These are phyloP conservation scores for Aspergillus fischeri DNA, from an alignment of 2,329 filamentous ascomycete genomes.

Conservation along the genomic window DNA sequence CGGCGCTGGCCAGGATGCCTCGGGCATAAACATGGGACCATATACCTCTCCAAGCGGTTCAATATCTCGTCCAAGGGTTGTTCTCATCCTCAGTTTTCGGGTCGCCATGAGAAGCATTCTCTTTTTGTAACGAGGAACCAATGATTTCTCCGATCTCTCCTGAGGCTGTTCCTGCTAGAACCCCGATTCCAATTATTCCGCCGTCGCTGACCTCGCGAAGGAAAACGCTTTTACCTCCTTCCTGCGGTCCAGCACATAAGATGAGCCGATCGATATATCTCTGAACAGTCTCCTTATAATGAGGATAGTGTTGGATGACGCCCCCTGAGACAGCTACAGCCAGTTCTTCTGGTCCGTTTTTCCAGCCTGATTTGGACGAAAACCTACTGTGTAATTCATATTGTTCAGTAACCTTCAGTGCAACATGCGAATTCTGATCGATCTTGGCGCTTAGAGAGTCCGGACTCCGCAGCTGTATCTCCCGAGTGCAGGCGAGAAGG, in stretches of 20 bases:
- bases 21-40: neutral
- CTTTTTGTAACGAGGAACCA: conserved; percentile 11
- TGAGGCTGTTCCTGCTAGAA: conserved; percentile 44
- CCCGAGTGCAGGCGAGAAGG: conserved; percentile 61
- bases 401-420: neutral
- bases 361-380: conserved; percentile 22
- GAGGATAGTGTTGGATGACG: conserved; percentile 70
- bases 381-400: conserved; percentile 11
- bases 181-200: conserved; percentile 50
- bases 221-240: conserved; percentile 46
- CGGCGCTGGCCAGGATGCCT: neutral
- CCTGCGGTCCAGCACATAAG: conserved; percentile 36
- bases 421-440: neutral
- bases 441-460: conserved; percentile 10
- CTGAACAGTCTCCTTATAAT: conserved; percentile 65
- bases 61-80: neutral
- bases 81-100: neutral
- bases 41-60: neutral
- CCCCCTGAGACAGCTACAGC: conserved; percentile 74
- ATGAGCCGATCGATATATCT: conserved; percentile 58
- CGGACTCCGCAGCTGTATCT: conserved; percentile 47
- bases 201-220: conserved; percentile 49
- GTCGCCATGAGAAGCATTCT: conserved; percentile 1
- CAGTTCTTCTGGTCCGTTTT: conserved; percentile 50
- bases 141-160: conserved; percentile 29